Evolutionary conservation across 768 basidiomycete species (phyloP), one percentile per base, ranked within the genome.

Genomic region (Auricularia sp.): DNA sequence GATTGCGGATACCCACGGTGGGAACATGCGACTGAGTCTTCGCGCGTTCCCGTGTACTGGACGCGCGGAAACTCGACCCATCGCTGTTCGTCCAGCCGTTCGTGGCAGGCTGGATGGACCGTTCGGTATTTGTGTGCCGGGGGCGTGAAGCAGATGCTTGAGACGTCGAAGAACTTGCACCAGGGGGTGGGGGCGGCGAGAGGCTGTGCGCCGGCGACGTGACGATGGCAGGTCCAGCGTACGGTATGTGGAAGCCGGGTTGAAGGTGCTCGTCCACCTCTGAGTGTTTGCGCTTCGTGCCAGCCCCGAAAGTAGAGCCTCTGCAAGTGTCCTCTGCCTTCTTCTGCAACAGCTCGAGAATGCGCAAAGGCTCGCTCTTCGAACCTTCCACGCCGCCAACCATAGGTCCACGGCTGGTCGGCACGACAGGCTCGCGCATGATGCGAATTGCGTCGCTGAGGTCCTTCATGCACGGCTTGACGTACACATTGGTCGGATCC

Each of bases 401-500:
- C 66, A 74, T 69, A n/a, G 74, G 67, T 37, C 74, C 72, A 24
- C 71, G 70, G 13, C 74, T 73, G 1, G 74, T 74, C 51, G 74
- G 72, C 11, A 76, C 62, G 54, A 74, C 35, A 5, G 69, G 73
- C 51, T 78, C 77, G 24, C 73, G 74, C 67, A 83, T 68, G 3
- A 84, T 72, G 5, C 78, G 78, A 62, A 84, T 71, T 4, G 80
- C 82, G 35, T 72, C 70, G n/a, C 69, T 69, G 33, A 83, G 71
- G 66, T 80, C 80, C 63, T 81, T 79, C 64, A 80, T 70, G 58
- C 84, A 84, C 7, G 78, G 78, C 7, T 72, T 71, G 0, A 82
- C 81, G 69, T 81, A 80, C 42, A 84, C 75, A 35, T 76, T 77
- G 29, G 67, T 71, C 0, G 84, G 83, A 63, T 83, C 80, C 70